Base-by-base conservation (phyloP, 192 early-diverging fungal genomes). In the Coemansia sp. region DNA sequence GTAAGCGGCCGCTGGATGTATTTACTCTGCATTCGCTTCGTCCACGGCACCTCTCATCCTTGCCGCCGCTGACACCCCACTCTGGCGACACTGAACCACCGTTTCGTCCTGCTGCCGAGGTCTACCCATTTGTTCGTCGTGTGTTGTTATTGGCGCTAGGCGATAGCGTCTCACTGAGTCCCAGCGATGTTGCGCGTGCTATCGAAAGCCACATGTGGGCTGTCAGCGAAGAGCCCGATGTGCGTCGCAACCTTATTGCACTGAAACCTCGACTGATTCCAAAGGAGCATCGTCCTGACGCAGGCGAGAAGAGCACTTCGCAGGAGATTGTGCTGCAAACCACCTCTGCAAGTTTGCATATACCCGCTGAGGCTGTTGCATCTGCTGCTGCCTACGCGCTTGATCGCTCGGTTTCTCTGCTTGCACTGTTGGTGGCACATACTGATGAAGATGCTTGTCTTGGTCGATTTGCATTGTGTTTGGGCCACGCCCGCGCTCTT, bases 351-450 rank as follows among this genome's bases (percentile, higher is more conserved):
- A 54, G 54, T 22, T 49, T 71, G 27, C 68, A 71, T 44, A 70
- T 74, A 27, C 26, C 49, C 1, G 51, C 68, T 7, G 77, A 80
- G 44, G 26, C 65, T 0, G 9, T 47, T 7, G 77, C 77, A 8
- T 80, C 77, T 10, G 44, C 58, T 8, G 65, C 61, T 1, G 77
- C 77, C 2, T 74, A 80, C 51, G 77, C 77, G 27, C 58, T 80
- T 7, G 72, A 74, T 27, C 54, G 77, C 12, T 68, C 56, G 0
- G 73, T 80, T 16, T 64, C 47, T 1, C 21, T 80, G 23, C 52
- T 80, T 49, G 56, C 61, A 0, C 28, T 80, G 31, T 32, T 80
- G 21, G 56, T 58, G 14, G 38, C 50, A 0, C 31, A 34, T 3
- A 47, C 53, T 12, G 52, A 55, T 9, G 51, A 49, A 32, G 30